These are phyloP conservation scores for Phaeolepiota aurea DNA, from an alignment of 768 basidiomycete species.

Conservation along the genomic window DNA sequence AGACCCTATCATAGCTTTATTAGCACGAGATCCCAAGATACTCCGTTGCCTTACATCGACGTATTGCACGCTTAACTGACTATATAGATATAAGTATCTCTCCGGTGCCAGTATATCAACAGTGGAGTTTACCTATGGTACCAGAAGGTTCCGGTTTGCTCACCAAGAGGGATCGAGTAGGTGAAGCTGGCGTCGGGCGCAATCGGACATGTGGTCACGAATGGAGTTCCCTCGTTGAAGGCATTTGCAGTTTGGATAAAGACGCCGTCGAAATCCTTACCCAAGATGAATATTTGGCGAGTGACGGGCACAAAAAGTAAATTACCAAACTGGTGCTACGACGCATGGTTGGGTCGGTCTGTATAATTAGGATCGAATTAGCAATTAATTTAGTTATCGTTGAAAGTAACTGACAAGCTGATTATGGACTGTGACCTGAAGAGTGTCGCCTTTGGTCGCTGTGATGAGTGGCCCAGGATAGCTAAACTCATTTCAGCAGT, in stretches of 20 bases:
- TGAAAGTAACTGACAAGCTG: slow-evolving; percentile 20
- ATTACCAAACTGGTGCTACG: slow-evolving; percentile 19
- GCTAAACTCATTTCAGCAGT: too few species aligned
- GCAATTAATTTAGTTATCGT: neutral
- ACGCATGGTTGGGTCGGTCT: slow-evolving; percentile 22
- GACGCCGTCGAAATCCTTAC: slow-evolving; percentile 19
- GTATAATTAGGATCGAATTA: neutral
- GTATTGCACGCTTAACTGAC: slow-evolving; percentile 19
- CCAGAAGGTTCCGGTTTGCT: slow-evolving; percentile 38
- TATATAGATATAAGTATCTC: neutral
- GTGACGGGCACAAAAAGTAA: neutral
- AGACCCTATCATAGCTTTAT: slow-evolving; percentile 16
- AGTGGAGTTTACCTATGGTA: slow-evolving; percentile 15
- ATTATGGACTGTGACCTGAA: slow-evolving; percentile 36
- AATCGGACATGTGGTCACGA: slow-evolving; percentile 36
- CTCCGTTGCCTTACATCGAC: slow-evolving; percentile 13
- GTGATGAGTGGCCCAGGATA: slow-evolving; percentile 41
- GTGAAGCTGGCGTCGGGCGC: slow-evolving; percentile 25
- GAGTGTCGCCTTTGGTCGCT: slow-evolving; percentile 31
- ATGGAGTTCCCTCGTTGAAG: slow-evolving; percentile 27
- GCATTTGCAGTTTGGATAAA: slow-evolving; percentile 14
- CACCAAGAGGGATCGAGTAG: slow-evolving; percentile 23
- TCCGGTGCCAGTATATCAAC: neutral
- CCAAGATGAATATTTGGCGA: neutral
- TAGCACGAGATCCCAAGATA: too few species aligned